A percentile compares a stretch with the other conserved stretches of the same genome.
These are phyloP conservation scores for Blepharisma japonicum DNA, from an alignment of 73 alveolate species.

Conservation along the genomic window DNA sequence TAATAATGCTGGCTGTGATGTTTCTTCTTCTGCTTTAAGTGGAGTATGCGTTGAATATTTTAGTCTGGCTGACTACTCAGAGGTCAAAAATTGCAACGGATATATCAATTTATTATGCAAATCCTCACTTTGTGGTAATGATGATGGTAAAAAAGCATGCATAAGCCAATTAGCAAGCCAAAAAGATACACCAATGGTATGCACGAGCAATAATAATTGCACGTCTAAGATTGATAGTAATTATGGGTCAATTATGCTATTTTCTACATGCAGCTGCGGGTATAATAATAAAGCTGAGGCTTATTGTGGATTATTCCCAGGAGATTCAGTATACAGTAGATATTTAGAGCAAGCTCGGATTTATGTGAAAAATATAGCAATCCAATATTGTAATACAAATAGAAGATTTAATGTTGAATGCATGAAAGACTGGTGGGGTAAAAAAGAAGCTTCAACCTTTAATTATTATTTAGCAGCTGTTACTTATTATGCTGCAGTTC, in stretches of 20 bases:
- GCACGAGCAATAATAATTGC: slow-evolving; percentile 6
- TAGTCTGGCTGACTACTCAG: background rate
- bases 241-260: background rate
- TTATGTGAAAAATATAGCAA: background rate
- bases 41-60: background rate
- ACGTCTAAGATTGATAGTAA: background rate
- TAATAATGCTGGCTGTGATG: slow-evolving; percentile 21
- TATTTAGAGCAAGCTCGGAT: background rate
- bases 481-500: background rate
- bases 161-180: background rate
- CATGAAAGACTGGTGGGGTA: background rate
- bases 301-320: slow-evolving; percentile 17
- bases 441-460: background rate
- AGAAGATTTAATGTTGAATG: background rate
- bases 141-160: background rate
- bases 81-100: background rate
- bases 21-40: background rate
- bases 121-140: slow-evolving; percentile 11
- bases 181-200: background rate
- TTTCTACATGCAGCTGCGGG: slow-evolving; percentile 13
- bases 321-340: background rate
- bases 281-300: background rate
- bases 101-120: background rate
- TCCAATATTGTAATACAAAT: background rate
- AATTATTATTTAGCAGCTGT: background rate